phyloP scores from a whole-genome alignment of 1,284 basidiomycete genomes.

The Lignosus rhinocerotis region DNA sequence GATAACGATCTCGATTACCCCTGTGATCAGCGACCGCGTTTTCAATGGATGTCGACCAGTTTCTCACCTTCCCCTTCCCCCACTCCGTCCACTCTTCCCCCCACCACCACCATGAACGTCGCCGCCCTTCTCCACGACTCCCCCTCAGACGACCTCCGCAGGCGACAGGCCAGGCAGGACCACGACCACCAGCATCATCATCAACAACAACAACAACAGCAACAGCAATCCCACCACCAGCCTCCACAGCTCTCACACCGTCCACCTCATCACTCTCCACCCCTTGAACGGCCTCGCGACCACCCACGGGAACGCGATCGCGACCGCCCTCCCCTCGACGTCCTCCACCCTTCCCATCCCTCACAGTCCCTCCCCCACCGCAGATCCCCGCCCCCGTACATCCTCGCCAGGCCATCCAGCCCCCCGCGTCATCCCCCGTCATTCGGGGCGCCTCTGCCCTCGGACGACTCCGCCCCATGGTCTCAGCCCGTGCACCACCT shows the following conservation, averaged over 20 bases:
- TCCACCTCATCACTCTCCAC: constrained; percentile 26
- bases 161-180: constrained; percentile 30
- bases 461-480: constrained; percentile 12
- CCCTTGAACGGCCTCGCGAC: constrained; percentile 25
- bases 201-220: constrained; percentile 23
- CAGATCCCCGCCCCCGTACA: constrained; percentile 23
- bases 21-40: constrained; percentile 37
- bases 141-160: constrained; percentile 50
- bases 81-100: constrained; percentile 28
- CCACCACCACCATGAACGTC: constrained; percentile 60
- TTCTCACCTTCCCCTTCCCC: constrained; percentile 30
- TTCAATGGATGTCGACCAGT: constrained; percentile 29
- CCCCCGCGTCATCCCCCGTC: constrained; percentile 23
- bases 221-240: constrained; percentile 22
- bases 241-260: constrained; percentile 23
- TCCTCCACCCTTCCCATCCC: constrained; percentile 11
- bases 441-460: constrained; percentile 11
- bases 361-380: constrained; percentile 20
- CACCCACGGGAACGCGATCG: constrained; percentile 20
- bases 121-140: constrained; percentile 69
- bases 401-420: constrained; percentile 23
- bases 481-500: constrained; percentile 20
- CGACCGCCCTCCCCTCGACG: constrained; percentile 20
- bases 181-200: constrained; percentile 21
- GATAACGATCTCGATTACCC: constrained; percentile 37